Base-by-base conservation (phyloP, 164 flowering plant species). In the Cinnamomum micranthum region DNA sequence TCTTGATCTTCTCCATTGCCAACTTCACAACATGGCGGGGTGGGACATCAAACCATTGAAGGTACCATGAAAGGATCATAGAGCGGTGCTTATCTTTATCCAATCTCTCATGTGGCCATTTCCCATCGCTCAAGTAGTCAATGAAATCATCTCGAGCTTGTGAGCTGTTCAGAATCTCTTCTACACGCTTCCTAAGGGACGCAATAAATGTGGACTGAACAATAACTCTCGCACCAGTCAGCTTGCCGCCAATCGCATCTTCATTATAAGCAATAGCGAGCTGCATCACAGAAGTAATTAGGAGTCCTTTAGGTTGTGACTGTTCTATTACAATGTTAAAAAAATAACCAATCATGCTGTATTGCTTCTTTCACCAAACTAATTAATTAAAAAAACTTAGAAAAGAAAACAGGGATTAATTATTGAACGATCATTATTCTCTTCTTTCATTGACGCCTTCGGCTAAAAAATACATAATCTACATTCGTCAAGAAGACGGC, bases 31-130 rank as follows among this genome's bases (percentile, higher is more conserved):
- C 83, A 70, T 78, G 74, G 60, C 87, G 77, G 33, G 88, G 73
- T 13, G 98, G 99, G 55, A 91, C 84, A 25, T 80, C 78, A 78
- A 79, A 95, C 99, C 98, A 95, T 73, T 89, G 88, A 66, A 95
- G 88, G 77, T 89, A 87, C 94, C 95, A 91, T 1, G 97, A 86
- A 75, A 95, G 88, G 71, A 87, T 76, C 66, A 84, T 50, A 10
- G 86, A 73, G 24, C 67, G 60, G 10, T 50, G 58, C 51, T 66
- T 82, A 33, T 66, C 77, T 28, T 65, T 78, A 5, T 58, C 66
- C 14, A 81, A 65, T 66, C 78, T 79, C 55, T 78, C 76, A 9
- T 66, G 47, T 25, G 96, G 95, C 98, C 98, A 95, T 51, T 25
- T 83, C 25, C 91, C 92, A 1, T 77, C 81, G 4, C 19, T 84